Evolutionary conservation across 352 stramenopile species (phyloP).

Genomic region (Thalassiosira hispida): DNA sequence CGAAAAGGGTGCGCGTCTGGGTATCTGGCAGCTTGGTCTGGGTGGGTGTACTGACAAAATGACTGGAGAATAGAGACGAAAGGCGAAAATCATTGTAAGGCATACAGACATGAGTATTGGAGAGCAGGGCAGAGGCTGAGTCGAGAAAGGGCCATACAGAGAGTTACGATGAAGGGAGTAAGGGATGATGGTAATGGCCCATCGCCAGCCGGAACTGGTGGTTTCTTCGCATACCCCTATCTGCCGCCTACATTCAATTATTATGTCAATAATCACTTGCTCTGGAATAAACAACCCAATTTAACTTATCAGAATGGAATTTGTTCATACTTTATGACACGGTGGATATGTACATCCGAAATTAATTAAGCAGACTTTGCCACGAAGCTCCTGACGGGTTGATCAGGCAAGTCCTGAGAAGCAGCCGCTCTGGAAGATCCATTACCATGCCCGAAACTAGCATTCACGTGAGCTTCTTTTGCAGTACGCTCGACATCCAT

Average conservation of each 20-base stretch:
- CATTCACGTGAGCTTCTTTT: constrained; percentile 21
- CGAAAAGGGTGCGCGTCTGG: constrained; percentile 71
- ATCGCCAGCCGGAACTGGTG: constrained; percentile 35
- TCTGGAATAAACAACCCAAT: too few species aligned
- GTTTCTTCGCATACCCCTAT: constrained; percentile 47
- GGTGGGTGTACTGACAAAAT: constrained; percentile 73
- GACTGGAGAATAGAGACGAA: constrained; percentile 61
- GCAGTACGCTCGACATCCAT: constrained; percentile 23
- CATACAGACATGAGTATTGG: constrained; percentile 82
- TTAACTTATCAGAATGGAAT: too few species aligned
- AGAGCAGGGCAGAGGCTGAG: constrained; percentile 75
- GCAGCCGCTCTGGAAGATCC: too few species aligned
- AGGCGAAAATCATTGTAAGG: constrained; percentile 70
- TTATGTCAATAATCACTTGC: too few species aligned
- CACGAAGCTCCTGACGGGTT: constrained; percentile 30
- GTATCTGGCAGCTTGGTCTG: constrained; percentile 67
- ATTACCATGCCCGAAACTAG: not conserved
- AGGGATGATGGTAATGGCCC: constrained; percentile 39
- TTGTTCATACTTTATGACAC: too few species aligned
- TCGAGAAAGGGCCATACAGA: constrained; percentile 46
- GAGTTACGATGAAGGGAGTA: too few species aligned
- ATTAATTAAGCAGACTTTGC: too few species aligned
- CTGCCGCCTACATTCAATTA: too few species aligned
- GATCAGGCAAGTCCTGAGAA: too few species aligned
- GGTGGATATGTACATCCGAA: too few species aligned